A percentile compares a stretch with the other conserved stretches of the same genome.
phyloP scores from a whole-genome alignment of 2,329 filamentous ascomycete species.

The Stromatinia cepivora region DNA sequence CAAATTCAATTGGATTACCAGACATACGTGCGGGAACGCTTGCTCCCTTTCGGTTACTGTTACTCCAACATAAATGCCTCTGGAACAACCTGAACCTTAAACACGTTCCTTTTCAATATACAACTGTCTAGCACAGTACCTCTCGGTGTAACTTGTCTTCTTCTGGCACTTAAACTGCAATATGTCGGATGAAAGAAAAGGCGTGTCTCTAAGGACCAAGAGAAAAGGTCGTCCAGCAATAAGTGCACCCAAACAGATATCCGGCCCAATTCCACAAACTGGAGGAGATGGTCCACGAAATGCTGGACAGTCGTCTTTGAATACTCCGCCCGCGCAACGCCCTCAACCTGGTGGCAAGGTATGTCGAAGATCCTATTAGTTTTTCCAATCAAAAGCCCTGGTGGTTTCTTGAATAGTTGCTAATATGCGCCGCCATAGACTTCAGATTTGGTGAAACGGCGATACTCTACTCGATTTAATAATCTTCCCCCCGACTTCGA shows the following conservation, averaged over 20 bases:
- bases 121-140: neutral
- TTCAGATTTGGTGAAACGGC: slow-evolving; percentile 84
- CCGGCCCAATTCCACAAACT: slow-evolving; percentile 58
- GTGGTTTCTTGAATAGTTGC: slow-evolving; percentile 6
- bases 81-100: slow-evolving; percentile 9
- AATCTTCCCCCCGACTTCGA: slow-evolving; percentile 70
- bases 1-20: neutral
- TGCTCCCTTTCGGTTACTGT: slow-evolving; percentile 16
- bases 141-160: too few relatives aligned
- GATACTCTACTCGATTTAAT: slow-evolving; percentile 93
- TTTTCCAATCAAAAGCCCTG: neutral
- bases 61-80: neutral
- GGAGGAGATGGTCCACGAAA: slow-evolving; percentile 44
- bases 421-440: slow-evolving; percentile 45
- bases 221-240: slow-evolving; percentile 62
- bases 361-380: slow-evolving; percentile 26
- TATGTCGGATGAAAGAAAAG: slow-evolving; percentile 62
- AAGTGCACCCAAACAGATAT: slow-evolving; percentile 64
- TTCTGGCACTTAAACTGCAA: neutral
- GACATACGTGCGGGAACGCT: slow-evolving; percentile 2
- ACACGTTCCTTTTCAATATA: slow-evolving; percentile 3
- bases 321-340: slow-evolving; percentile 48
- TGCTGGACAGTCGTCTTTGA: slow-evolving; percentile 40
- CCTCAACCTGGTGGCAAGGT: slow-evolving; percentile 60
- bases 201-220: slow-evolving; percentile 62